Conservation (phyloP, 2,329 filamentous ascomycete genomes). For the Dactylellina sp. region DNA sequence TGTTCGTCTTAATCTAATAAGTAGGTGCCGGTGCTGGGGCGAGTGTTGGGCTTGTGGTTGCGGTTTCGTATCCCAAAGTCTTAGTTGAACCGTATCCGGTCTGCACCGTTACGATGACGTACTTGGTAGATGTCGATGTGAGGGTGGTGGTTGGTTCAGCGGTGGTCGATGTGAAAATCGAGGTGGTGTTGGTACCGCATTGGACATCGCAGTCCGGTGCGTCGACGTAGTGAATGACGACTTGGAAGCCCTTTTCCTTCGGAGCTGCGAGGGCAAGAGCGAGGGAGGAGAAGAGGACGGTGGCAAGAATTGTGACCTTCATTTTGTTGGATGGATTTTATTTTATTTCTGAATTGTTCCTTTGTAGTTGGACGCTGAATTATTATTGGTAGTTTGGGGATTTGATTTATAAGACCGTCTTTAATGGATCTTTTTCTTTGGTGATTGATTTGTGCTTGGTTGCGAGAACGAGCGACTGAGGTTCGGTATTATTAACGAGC, state of each 20-base stretch:
- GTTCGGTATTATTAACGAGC: constrained; percentile 44
- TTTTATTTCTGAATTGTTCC: too few relatives aligned
- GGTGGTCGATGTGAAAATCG: constrained; percentile 14
- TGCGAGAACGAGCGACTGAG: constrained; percentile 41
- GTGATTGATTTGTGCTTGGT: too few relatives aligned
- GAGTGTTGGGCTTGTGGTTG: constrained; percentile 27
- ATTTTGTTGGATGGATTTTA: constrained; percentile 38
- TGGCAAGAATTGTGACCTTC: constrained; percentile 40
- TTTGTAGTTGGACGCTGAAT: too few relatives aligned
- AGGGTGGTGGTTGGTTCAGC: constrained; percentile 18
- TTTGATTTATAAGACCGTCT: too few relatives aligned
- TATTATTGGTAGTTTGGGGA: too few relatives aligned
- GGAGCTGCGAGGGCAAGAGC: constrained; percentile 19
- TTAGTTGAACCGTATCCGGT: constrained; percentile 34
- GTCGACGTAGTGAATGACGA: constrained; percentile 53
- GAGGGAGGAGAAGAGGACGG: constrained; percentile 37
- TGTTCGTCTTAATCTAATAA: constrained; percentile 25
- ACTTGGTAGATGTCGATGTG: constrained; percentile 45
- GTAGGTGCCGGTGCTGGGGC: constrained; percentile 24
- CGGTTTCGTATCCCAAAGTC: constrained; percentile 49
- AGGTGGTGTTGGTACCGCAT: constrained; percentile 50
- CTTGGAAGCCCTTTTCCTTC: constrained; percentile 30
- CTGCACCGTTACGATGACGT: constrained; percentile 50
- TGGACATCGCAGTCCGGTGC: constrained; percentile 45
- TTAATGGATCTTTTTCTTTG: background rate